phyloP scores from a whole-genome alignment of 176 grass and related monocot species.

The Puya raimondii region DNA sequence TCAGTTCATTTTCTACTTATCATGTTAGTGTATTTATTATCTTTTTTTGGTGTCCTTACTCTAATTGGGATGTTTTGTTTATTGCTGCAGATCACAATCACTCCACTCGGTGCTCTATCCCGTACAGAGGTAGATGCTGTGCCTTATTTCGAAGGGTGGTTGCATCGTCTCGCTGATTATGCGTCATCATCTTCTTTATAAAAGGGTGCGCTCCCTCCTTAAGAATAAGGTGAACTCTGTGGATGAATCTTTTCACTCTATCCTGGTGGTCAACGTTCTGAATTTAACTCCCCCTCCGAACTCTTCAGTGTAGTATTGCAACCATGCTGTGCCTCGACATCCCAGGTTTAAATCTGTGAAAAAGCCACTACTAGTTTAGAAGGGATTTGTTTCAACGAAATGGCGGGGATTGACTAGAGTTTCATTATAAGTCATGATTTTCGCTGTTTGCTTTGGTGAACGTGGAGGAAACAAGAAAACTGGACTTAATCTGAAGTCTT shows the following conservation, averaged over 20 bases:
- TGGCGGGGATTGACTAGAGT: no score
- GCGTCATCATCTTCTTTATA: conserved; percentile 30
- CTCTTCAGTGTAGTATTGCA: no score
- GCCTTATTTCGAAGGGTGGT: conserved; percentile 57
- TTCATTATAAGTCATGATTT: no score
- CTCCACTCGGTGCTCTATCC: conserved; percentile 61
- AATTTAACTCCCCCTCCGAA: no score
- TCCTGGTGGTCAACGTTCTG: no score
- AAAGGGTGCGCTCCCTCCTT: background rate
- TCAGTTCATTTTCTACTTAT: conserved; percentile 38
- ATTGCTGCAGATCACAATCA: conserved; percentile 77
- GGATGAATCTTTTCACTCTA: background rate
- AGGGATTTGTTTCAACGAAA: no score
- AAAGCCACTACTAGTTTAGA: no score
- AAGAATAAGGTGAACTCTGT: background rate
- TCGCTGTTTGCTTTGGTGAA: no score
- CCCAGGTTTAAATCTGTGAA: no score
- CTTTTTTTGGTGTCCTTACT: background rate
- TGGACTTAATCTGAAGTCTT: no score
- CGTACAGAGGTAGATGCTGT: conserved; percentile 46
- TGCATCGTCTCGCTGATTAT: conserved; percentile 18
- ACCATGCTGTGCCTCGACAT: no score
- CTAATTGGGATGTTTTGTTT: conserved; percentile 19
- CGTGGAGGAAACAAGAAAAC: no score
- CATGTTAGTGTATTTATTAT: conserved; percentile 10